Conservation (phyloP, 306 rosid genomes). For the Dryas alaskensis region DNA sequence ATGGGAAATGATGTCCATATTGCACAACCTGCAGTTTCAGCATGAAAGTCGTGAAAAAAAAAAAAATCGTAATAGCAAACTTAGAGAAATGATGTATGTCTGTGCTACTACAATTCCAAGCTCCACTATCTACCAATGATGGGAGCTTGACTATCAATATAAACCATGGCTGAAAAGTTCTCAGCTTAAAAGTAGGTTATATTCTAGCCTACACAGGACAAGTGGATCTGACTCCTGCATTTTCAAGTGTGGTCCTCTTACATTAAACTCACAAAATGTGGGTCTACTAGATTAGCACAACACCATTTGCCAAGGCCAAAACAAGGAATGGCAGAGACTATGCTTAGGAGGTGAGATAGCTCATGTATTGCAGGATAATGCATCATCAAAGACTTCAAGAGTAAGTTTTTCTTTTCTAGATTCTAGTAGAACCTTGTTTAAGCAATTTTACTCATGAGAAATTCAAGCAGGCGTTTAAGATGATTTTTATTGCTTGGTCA, state of each 20-base stretch:
- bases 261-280: not conserved
- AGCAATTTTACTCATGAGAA: not conserved
- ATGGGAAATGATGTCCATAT: constrained; percentile 92
- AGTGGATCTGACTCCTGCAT: not conserved
- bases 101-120: not conserved
- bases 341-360: not conserved
- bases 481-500: not conserved
- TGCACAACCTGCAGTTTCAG: constrained; percentile 77
- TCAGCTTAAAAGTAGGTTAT: not conserved
- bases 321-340: not conserved
- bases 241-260: not conserved
- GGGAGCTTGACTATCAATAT: not conserved
- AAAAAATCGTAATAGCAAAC: not conserved
- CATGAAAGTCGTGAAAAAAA: constrained; percentile 15
- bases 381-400: not conserved
- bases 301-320: not conserved
- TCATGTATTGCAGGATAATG: constrained; percentile 4
- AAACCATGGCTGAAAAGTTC: not conserved
- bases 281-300: not conserved
- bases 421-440: not conserved
- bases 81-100: not conserved
- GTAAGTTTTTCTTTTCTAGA: not conserved
- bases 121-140: not conserved
- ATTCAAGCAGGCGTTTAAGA: not conserved
- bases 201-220: not conserved